Evolutionary conservation across 2,329 filamentous ascomycete genomes (phyloP).

Genomic region (Fonsecaea erecta): DNA sequence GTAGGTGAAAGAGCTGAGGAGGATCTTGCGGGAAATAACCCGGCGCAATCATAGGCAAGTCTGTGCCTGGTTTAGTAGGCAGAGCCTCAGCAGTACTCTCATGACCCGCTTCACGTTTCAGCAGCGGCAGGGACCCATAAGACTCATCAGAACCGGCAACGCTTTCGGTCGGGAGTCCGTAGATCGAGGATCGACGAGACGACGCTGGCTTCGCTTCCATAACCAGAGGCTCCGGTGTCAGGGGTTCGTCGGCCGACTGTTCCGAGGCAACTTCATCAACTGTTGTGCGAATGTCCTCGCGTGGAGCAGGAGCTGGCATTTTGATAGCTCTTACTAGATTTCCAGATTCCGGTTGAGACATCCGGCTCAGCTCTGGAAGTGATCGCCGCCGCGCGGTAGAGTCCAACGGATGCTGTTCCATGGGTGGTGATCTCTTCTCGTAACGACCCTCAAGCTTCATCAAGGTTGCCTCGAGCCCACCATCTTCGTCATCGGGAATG

Average conservation of each 20-base stretch:
- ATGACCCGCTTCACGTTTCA: constrained; percentile 63
- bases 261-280: constrained; percentile 22
- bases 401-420: constrained; percentile 33
- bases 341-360: constrained; percentile 9
- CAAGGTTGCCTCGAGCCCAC: constrained; percentile 89
- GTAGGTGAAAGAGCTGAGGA: constrained; percentile 33
- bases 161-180: constrained; percentile 48
- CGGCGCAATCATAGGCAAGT: constrained; percentile 21
- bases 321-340: not conserved
- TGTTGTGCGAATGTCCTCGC: constrained; percentile 12
- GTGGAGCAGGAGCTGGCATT: not conserved
- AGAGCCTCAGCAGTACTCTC: constrained; percentile 17
- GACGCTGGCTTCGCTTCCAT: constrained; percentile 11
- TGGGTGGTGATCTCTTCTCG: constrained; percentile 55
- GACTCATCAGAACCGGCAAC: constrained; percentile 70
- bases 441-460: constrained; percentile 90
- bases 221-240: not conserved
- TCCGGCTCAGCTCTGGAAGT: constrained; percentile 29
- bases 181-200: constrained; percentile 38
- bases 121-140: constrained; percentile 75
- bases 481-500: constrained; percentile 86
- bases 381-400: constrained; percentile 24
- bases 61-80: not conserved
- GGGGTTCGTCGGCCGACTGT: constrained; percentile 16
- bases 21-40: constrained; percentile 33